Evolutionary conservation across 1,284 basidiomycete species (phyloP).

Genomic region (Neotropicomus parvogracilis): DNA sequence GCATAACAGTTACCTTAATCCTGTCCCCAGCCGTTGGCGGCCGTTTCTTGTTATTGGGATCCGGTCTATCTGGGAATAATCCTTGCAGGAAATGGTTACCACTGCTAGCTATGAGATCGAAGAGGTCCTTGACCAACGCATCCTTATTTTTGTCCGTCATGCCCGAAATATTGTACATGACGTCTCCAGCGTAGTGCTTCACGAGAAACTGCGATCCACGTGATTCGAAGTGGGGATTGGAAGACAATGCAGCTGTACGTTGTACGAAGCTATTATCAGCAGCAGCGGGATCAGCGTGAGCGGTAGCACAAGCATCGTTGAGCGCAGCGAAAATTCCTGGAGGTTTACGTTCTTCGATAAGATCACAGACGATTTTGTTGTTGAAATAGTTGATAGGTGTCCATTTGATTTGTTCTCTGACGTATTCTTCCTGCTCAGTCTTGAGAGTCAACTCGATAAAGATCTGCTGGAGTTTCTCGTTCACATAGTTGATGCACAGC

Average conservation of each 20-base stretch:
- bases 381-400: constrained; percentile 98
- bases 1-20: constrained; percentile 69
- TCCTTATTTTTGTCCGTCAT: constrained; percentile 99
- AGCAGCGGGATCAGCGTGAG: constrained; percentile 94
- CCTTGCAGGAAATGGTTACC: constrained; percentile 82
- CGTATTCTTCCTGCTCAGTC: constrained; percentile 99
- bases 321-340: constrained; percentile 97
- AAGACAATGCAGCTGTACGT: constrained; percentile 75
- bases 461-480: constrained; percentile 98
- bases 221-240: constrained; percentile 90
- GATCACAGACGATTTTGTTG: constrained; percentile 95
- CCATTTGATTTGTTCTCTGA: constrained; percentile 98
- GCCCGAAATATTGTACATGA: constrained; percentile 94
- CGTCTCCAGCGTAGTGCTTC: constrained; percentile 96
- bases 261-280: constrained; percentile 98
- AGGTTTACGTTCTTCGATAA: constrained; percentile 94
- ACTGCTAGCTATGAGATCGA: constrained; percentile 84
- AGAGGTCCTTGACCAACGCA: constrained; percentile 88
- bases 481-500: constrained; percentile 99
- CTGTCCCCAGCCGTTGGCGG: constrained; percentile 98
- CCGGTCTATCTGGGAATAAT: constrained; percentile 92
- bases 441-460: constrained; percentile 99
- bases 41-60: constrained; percentile 96
- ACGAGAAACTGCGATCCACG: constrained; percentile 88
- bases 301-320: constrained; percentile 97